Percentiles rank a stretch among this genome's conserved stretches.
Conservation (phyloP, 2,329 filamentous ascomycete genomes). For the Phialophora tarda region DNA sequence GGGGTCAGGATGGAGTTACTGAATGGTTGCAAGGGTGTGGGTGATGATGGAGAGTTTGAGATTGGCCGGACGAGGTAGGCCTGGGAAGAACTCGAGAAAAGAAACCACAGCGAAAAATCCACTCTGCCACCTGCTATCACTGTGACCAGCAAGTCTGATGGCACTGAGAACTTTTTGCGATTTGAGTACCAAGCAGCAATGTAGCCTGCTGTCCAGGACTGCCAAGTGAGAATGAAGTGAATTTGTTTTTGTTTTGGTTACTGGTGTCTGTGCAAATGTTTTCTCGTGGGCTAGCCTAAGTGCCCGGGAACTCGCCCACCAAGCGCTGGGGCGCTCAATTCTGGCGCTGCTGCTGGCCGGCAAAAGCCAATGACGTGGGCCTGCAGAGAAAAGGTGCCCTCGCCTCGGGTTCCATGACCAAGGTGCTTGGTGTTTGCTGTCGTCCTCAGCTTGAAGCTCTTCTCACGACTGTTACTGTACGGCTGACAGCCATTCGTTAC, state of each 20-base stretch:
- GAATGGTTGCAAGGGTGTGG: constrained; percentile 21
- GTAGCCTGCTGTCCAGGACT: neutral
- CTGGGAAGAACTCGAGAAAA: constrained; percentile 11
- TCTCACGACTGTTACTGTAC: constrained; percentile 9
- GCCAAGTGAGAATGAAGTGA: neutral
- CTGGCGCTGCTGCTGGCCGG: constrained; percentile 6
- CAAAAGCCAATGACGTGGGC: constrained; percentile 8
- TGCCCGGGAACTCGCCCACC: neutral
- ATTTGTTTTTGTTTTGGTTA: constrained; percentile 13
- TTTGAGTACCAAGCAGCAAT: neutral
- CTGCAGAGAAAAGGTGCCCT: neutral
- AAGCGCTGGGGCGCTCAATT: neutral
- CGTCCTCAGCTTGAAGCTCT: neutral
- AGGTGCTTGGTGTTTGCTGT: neutral
- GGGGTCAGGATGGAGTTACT: constrained; percentile 31
- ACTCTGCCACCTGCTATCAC: neutral
- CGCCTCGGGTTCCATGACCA: constrained; percentile 1
- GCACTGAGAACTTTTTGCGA: constrained; percentile 4
- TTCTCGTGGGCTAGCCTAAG: neutral
- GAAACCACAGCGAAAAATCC: constrained; percentile 7
- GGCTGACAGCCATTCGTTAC: neutral
- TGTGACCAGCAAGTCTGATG: constrained; percentile 5
- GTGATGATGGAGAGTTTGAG: constrained; percentile 13
- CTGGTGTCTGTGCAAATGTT: neutral
- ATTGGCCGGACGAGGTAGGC: constrained; percentile 18